Conservation (phyloP, 2,329 filamentous ascomycete genomes). For the Alternaria consortialis region DNA sequence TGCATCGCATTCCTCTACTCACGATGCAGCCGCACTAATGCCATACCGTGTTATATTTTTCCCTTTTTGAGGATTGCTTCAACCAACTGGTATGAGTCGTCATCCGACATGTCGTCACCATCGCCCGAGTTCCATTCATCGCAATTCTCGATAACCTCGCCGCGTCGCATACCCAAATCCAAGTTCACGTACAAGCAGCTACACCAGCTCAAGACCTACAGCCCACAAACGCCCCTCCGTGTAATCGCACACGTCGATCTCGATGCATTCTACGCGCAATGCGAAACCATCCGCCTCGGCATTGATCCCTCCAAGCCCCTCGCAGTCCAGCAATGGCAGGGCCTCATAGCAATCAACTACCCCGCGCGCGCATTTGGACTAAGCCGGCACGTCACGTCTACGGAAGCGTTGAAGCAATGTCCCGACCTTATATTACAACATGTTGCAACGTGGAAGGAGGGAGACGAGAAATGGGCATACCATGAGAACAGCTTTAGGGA, state of each 20-base stretch:
- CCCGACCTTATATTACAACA: conserved; percentile 87
- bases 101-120: conserved; percentile 57
- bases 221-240: conserved; percentile 78
- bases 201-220: conserved; percentile 75
- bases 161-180: conserved; percentile 62
- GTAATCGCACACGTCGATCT: conserved; percentile 93
- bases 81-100: conserved; percentile 6
- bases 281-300: conserved; percentile 87
- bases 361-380: conserved; percentile 84
- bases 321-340: conserved; percentile 95
- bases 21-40: not conserved
- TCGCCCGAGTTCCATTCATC: conserved; percentile 59
- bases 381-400: conserved; percentile 77
- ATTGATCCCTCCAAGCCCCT: conserved; percentile 79
- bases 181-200: conserved; percentile 87
- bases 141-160: conserved; percentile 51
- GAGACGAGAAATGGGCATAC: conserved; percentile 91
- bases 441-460: conserved; percentile 93
- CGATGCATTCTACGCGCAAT: conserved; percentile 95
- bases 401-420: conserved; percentile 86
- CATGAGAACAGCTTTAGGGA: conserved; percentile 79
- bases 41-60: not conserved
- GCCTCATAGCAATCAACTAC: conserved; percentile 96
- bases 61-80: not conserved
- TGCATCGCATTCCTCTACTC: conserved; percentile 6